Percentiles rank a stretch among this genome's conserved stretches.
phyloP scores from a whole-genome alignment of 805 yeast genomes.

The Cyberlindnera amylophila region DNA sequence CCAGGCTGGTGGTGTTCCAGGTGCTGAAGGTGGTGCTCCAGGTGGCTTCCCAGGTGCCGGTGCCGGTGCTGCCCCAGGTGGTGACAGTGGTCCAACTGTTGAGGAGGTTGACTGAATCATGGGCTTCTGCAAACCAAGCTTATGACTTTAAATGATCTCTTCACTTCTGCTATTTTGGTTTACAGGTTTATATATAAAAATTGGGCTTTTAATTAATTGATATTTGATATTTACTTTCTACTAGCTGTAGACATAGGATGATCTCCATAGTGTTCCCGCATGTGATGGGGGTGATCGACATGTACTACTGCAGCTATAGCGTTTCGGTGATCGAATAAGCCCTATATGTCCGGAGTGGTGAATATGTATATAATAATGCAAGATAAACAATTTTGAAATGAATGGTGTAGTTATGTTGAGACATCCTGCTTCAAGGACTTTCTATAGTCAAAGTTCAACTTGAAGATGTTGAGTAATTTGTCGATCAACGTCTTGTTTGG shows the following conservation, averaged over 20 bases:
- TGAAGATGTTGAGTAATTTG: constrained; percentile 19
- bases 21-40: constrained; percentile 58
- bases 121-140: neutral
- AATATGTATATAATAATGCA: too few species aligned
- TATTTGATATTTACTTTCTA: neutral
- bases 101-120: constrained; percentile 67
- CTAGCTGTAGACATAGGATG: too few species aligned
- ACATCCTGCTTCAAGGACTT: constrained; percentile 13
- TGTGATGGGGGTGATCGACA: too few species aligned
- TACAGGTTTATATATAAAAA: too few species aligned
- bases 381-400: too few species aligned
- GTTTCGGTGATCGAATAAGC: too few species aligned
- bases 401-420: neutral
- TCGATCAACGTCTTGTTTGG: constrained; percentile 14
- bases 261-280: too few species aligned
- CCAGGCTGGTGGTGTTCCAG: constrained; percentile 88
- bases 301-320: too few species aligned
- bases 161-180: too few species aligned
- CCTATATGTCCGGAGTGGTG: too few species aligned
- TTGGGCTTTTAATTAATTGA: neutral
- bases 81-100: constrained; percentile 62
- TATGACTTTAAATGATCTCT: constrained; percentile 2
- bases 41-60: constrained; percentile 51
- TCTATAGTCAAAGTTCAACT: constrained; percentile 23
- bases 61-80: constrained; percentile 52